phyloP scores from a whole-genome alignment of 169 alveolate species.

The Cryptosporidium ryanae region DNA sequence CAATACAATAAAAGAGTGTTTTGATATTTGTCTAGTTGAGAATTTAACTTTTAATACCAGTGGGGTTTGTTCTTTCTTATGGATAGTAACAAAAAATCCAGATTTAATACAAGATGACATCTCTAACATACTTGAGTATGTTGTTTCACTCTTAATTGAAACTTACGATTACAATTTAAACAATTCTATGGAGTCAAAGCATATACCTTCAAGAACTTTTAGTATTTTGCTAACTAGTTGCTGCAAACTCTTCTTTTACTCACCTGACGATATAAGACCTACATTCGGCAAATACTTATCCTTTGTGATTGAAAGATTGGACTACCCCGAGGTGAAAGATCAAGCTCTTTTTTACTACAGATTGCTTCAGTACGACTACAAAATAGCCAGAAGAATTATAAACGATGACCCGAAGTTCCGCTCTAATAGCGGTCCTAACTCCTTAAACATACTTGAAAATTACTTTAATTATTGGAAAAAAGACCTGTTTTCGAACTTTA shows the following conservation, averaged over 20 bases:
- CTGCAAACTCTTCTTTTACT: constrained; percentile 39
- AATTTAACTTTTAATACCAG: constrained; percentile 13
- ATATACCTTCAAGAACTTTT: constrained; percentile 4
- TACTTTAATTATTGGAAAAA: constrained; percentile 40
- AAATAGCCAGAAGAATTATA: constrained; percentile 19
- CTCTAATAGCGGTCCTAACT: not conserved
- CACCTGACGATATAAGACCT: constrained; percentile 45
- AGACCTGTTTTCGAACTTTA: constrained; percentile 10
- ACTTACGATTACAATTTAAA: not conserved
- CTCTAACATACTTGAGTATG: constrained; percentile 12
- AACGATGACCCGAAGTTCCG: not conserved
- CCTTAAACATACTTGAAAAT: constrained; percentile 20
- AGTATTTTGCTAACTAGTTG: constrained; percentile 50
- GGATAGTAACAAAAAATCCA: constrained; percentile 48
- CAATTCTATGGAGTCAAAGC: constrained; percentile 1
- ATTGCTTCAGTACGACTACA: constrained; percentile 30
- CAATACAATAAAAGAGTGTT: not conserved
- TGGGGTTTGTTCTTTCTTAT: constrained; percentile 44
- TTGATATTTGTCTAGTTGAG: constrained; percentile 6
- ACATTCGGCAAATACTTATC: constrained; percentile 27
- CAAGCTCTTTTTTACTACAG: constrained; percentile 70
- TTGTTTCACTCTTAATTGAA: constrained; percentile 10
- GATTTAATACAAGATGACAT: constrained; percentile 21
- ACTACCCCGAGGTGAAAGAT: constrained; percentile 67
- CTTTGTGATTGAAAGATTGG: constrained; percentile 24